Evolutionary conservation across 257 asterid species (phyloP).

Genomic region (Petunia axillaris): DNA sequence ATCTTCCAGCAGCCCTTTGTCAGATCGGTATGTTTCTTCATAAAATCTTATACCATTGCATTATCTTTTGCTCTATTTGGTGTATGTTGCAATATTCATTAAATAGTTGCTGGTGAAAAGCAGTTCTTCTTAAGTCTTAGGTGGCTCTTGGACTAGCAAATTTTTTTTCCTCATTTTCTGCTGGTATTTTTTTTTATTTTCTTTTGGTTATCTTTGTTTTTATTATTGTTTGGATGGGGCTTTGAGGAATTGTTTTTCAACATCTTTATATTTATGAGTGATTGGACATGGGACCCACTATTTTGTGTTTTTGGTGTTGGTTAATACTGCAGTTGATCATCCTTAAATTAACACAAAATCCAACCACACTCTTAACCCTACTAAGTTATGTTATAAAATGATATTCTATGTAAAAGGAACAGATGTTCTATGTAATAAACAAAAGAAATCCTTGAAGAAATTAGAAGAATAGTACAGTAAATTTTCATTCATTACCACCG

Average conservation of each 20-base stretch:
- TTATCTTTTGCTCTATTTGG: background rate
- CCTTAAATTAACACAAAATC: background rate
- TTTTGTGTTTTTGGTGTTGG: background rate
- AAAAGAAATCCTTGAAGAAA: background rate
- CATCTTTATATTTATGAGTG: background rate
- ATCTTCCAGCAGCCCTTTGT: slow-evolving; percentile 86
- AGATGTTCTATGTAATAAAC: background rate
- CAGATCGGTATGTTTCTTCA: slow-evolving; percentile 72
- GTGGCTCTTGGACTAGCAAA: slow-evolving; percentile 11
- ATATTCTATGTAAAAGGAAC: background rate
- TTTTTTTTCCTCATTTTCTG: background rate
- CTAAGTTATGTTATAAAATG: background rate
- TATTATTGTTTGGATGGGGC: background rate
- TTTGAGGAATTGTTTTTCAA: background rate
- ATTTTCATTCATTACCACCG: background rate
- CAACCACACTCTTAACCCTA: background rate
- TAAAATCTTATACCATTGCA: background rate
- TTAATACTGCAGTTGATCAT: background rate
- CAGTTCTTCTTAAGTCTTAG: background rate
- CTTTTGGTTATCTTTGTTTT: background rate
- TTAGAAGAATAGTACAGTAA: background rate
- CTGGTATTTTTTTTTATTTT: background rate
- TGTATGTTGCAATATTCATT: background rate
- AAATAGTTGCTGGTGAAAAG: background rate
- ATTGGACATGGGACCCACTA: background rate